Evolutionary conservation across 768 basidiomycete genomes (phyloP), one percentile per base, ranked within the genome.

Genomic region (Russula brevipes): DNA sequence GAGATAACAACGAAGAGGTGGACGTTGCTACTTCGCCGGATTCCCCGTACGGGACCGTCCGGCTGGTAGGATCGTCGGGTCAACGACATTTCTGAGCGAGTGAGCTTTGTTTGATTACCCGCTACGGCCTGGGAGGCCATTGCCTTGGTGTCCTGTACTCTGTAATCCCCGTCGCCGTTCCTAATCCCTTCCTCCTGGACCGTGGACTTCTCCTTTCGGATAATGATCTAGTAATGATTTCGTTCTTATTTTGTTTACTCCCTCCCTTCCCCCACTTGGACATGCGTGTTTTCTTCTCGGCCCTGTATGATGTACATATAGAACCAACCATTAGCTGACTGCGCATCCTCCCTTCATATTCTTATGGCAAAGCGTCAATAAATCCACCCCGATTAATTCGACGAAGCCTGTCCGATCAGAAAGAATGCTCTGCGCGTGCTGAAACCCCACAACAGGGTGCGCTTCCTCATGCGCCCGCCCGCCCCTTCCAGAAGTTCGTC

Each of bases 31-130:
- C 42, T 11, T 44, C 57, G 17, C 47, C 61, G 2, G 57, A 66
- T 5, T 61, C 67, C 8, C 54, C 65, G 54, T 14, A 9, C 6
- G 65, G 65, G 30, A 61, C 63, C n/a, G 44, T 68, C n/a, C 67
- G 67, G 4, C 49, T 68, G 30, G 67, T 68, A 4, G 17, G 41
- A 9, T 36, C 59, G 16, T 45, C 60, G 54, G 56, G 63, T 5
- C 3, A 24, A 9, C 49, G 55, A 19, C 63, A 39, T 7, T 38
- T 65, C 45, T 66, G 55, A 66, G 39, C 12, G 8, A 12, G 33
- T 24, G 19, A 24, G 33, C 9, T 4, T 24, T 24, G 24, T 24
- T 24, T 24, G 24, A 24, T 24, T 24, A 24, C 24, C 24, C 24
- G 24, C 24, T 24, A 24, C 24, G 1, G 24, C 24, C 24, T 24